A percentile compares a stretch with the other conserved stretches of the same genome.
Evolutionary conservation across 257 asterid genomes (phyloP).

Genomic region (Perilla frutescens): DNA sequence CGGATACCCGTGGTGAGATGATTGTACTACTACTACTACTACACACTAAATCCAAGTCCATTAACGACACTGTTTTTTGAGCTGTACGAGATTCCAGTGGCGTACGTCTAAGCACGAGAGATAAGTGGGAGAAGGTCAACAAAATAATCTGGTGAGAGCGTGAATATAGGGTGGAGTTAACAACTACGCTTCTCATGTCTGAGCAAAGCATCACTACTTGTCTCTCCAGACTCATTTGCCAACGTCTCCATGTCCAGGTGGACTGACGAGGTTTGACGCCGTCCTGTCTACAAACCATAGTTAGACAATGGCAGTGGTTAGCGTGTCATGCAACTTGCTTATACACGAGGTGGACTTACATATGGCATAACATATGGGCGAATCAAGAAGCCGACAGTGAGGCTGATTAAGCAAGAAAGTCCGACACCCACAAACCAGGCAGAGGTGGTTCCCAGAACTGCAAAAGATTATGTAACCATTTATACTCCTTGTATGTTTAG

Average conservation of each 20-base stretch:
- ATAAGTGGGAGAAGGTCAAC: slow-evolving; percentile 52
- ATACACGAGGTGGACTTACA: slow-evolving; percentile 53
- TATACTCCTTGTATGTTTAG: neutral
- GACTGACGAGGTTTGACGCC: slow-evolving; percentile 48
- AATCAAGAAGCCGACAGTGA: slow-evolving; percentile 64
- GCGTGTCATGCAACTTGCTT: neutral
- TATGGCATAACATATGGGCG: slow-evolving; percentile 67
- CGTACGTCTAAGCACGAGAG: slow-evolving; percentile 57
- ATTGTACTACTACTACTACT: slow-evolving; percentile 22
- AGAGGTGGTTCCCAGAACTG: slow-evolving; percentile 64
- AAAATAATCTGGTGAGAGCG: slow-evolving; percentile 41
- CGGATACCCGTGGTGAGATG: slow-evolving; percentile 33
- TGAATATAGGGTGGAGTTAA: slow-evolving; percentile 50
- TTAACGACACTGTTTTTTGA: slow-evolving; percentile 47
- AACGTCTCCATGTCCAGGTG: slow-evolving; percentile 79
- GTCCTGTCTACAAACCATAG: slow-evolving; percentile 80
- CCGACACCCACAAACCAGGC: slow-evolving; percentile 65
- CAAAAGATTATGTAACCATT: slow-evolving; percentile 13
- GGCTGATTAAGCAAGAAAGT: slow-evolving; percentile 66
- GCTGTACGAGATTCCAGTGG: slow-evolving; percentile 40
- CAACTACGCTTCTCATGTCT: slow-evolving; percentile 84
- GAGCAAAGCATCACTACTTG: slow-evolving; percentile 68
- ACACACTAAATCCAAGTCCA: slow-evolving; percentile 49
- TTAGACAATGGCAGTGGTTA: slow-evolving; percentile 39
- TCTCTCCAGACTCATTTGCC: slow-evolving; percentile 86